These are phyloP conservation scores for Mycena sp. DNA, from an alignment of 1,284 basidiomycete genomes.

Conservation along the genomic window DNA sequence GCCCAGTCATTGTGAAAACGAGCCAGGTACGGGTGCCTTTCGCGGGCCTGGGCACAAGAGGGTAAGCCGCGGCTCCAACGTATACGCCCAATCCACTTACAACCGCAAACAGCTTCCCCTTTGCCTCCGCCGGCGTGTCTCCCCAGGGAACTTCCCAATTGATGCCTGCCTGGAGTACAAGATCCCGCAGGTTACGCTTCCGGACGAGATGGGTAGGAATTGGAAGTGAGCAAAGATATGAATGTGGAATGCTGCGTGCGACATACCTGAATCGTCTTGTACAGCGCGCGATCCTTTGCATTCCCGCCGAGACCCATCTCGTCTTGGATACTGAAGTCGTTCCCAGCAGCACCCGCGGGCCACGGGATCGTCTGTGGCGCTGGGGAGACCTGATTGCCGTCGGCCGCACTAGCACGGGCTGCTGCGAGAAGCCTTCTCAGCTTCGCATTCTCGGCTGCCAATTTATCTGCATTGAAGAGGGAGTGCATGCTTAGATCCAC, in stretches of 20 bases:
- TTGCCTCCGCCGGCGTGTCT: slow-evolving; percentile 5
- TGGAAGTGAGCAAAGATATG: no score
- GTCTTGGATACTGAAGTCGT: not conserved
- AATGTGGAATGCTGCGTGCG: no score
- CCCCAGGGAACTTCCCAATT: slow-evolving; percentile 5
- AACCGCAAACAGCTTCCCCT: slow-evolving; percentile 23
- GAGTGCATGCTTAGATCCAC: no score
- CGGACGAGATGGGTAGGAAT: not conserved
- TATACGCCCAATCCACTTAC: slow-evolving; percentile 20
- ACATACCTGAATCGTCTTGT: not conserved
- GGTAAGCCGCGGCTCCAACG: no score
- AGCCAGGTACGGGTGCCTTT: slow-evolving; percentile 21
- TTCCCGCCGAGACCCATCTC: not conserved
- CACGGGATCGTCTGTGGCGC: not conserved
- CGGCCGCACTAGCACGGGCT: not conserved
- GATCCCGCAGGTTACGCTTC: slow-evolving; percentile 16
- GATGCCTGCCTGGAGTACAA: slow-evolving; percentile 11
- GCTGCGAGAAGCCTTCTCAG: not conserved
- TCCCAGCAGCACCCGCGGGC: not conserved
- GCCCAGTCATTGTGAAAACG: slow-evolving; percentile 33
- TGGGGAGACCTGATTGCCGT: not conserved
- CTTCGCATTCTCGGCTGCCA: not conserved
- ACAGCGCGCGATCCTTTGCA: not conserved
- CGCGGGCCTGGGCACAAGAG: slow-evolving; percentile 13
- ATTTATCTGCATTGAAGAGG: not conserved